These are phyloP conservation scores for Climacium dendroides DNA, from an alignment of 225 moss, liverwort and hornwort species.

Conservation along the genomic window DNA sequence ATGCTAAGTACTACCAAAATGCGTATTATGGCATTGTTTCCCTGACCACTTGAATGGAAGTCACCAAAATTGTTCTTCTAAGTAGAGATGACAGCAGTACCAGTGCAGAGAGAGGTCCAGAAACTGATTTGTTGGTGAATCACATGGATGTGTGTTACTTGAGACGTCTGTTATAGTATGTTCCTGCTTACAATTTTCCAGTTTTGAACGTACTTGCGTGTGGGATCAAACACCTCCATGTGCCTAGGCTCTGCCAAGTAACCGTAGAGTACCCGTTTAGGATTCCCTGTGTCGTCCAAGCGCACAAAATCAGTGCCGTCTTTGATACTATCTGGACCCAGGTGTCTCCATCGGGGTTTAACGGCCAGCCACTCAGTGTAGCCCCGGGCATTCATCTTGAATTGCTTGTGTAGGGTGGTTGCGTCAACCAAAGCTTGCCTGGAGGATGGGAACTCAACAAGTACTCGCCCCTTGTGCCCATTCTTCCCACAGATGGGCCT, in stretches of 20 bases:
- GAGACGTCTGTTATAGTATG: slow-evolving; percentile 7
- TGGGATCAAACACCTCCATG: slow-evolving; percentile 38
- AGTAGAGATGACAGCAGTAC: background rate
- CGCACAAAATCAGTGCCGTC: slow-evolving; percentile 46
- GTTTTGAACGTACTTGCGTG: slow-evolving; percentile 21
- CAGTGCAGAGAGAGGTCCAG: background rate
- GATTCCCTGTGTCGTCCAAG: slow-evolving; percentile 32
- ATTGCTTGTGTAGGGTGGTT: slow-evolving; percentile 33
- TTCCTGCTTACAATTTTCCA: slow-evolving; percentile 35
- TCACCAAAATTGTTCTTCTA: background rate
- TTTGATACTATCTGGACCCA: slow-evolving; percentile 18
- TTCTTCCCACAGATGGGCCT: slow-evolving; percentile 34
- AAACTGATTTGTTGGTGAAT: background rate
- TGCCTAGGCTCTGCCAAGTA: slow-evolving; percentile 41
- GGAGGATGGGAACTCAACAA: slow-evolving; percentile 31
- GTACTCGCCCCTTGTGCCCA: slow-evolving; percentile 34
- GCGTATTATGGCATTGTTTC: background rate
- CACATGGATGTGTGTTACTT: background rate
- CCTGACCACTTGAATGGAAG: background rate
- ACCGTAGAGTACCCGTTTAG: slow-evolving; percentile 34
- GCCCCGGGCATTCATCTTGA: slow-evolving; percentile 46
- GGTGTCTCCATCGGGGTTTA: slow-evolving; percentile 37
- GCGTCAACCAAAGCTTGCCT: slow-evolving; percentile 35
- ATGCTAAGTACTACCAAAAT: background rate
- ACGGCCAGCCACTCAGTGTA: slow-evolving; percentile 42